These are phyloP conservation scores for Cardamine occulta DNA, from an alignment of 345 rosid species.

Conservation along the genomic window DNA sequence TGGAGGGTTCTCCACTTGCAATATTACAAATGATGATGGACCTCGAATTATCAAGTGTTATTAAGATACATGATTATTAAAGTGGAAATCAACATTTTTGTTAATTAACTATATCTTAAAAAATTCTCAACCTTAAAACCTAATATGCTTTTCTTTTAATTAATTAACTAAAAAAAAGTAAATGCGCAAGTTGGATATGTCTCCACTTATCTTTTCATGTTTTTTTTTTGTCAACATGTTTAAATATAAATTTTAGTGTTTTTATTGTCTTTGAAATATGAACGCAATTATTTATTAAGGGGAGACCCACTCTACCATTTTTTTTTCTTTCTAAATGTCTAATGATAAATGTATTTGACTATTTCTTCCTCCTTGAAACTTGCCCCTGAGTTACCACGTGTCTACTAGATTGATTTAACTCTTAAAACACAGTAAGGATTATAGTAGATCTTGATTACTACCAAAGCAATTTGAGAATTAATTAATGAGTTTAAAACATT, in stretches of 20 bases:
- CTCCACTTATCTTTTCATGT: constrained; percentile 43
- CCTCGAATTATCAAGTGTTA: constrained; percentile 34
- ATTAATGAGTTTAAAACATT: not conserved
- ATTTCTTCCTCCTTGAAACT: constrained; percentile 33
- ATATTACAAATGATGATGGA: constrained; percentile 44
- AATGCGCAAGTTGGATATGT: constrained; percentile 47
- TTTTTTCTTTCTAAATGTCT: not conserved
- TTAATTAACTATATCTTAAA: constrained; percentile 27
- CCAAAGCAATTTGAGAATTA: constrained; percentile 20
- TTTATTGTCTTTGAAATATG: constrained; percentile 32
- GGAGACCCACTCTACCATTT: constrained; percentile 8
- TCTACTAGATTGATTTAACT: constrained; percentile 19
- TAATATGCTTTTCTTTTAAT: constrained; percentile 35
- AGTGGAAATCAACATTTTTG: constrained; percentile 33
- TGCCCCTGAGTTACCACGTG: constrained; percentile 45
- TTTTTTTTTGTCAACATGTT: constrained; percentile 38
- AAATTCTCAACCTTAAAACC: constrained; percentile 44
- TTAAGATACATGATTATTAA: constrained; percentile 37
- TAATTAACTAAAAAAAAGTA: constrained; percentile 29
- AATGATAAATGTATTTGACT: constrained; percentile 35
- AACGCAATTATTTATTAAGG: constrained; percentile 28
- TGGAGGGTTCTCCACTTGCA: constrained; percentile 44
- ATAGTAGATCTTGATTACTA: constrained; percentile 13
- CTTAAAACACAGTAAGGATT: not conserved
- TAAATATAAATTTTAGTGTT: constrained; percentile 6